Conservation (phyloP, 805 yeast genomes). For the Clavispora vitiphila region DNA sequence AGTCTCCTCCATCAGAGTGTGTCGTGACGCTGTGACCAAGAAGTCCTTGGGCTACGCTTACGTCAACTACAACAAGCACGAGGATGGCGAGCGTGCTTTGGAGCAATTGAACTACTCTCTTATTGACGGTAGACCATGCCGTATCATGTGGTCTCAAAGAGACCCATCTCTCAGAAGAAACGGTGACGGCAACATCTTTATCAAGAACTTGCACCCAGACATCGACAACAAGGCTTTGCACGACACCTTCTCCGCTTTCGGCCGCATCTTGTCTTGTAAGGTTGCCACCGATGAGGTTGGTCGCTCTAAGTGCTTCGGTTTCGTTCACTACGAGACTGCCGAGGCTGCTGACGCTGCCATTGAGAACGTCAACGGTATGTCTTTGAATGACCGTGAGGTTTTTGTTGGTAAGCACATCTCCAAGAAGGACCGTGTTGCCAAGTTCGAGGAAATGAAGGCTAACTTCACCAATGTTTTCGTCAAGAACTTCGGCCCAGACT, state of each 20-base stretch:
- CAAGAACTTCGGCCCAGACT: constrained; percentile 77
- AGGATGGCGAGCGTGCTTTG: constrained; percentile 90
- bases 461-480: constrained; percentile 94
- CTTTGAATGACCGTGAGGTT: constrained; percentile 91
- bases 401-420: constrained; percentile 92
- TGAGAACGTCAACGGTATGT: constrained; percentile 97
- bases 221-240: constrained; percentile 98
- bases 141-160: constrained; percentile 99
- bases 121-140: constrained; percentile 93
- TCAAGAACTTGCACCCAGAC: constrained; percentile 96
- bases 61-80: constrained; percentile 86
- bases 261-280: constrained; percentile 93
- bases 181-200: constrained; percentile 95
- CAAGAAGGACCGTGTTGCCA: constrained; percentile 90
- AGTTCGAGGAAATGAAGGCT: constrained; percentile 83
- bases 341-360: constrained; percentile 94
- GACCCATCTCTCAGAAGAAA: constrained; percentile 93
- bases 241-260: constrained; percentile 96
- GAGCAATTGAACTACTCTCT: constrained; percentile 92
- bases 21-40: constrained; percentile 97
- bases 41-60: constrained; percentile 97
- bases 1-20: constrained; percentile 94
- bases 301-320: constrained; percentile 91
- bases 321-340: constrained; percentile 91
- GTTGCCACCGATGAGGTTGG: constrained; percentile 94